Base-by-base conservation (phyloP, 768 basidiomycete species). In the Boletellus ananiceps region DNA sequence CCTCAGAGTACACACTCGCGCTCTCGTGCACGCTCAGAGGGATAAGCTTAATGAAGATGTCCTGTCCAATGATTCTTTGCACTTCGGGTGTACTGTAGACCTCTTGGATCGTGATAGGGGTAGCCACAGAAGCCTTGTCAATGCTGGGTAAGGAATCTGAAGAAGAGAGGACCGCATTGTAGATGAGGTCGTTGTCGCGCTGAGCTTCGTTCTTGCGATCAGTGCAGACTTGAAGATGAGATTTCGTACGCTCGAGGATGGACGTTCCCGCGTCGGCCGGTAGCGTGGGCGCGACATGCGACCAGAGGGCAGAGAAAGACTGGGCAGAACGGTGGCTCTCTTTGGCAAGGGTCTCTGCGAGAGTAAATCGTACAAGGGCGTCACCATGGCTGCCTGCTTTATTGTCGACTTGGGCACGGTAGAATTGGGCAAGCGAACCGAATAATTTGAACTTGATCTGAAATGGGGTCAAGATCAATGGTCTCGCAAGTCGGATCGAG, bases 151-250 rank as follows among this genome's bases (percentile, higher is more conserved):
- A 77, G 0, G 87, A 78, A 33, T 94, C 89, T 2, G 83, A 76
- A 8, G 86, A 71, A 6, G 93, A 90, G 0, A 93, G 69, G 48
- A 94, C 78, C 4, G 91, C 91, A 62, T 98, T 93, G 72, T 99
- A 99, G 56, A 99, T 95, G 44, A 99, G 81, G 63, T 98, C 95
- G 67, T 98, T 98, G 71, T 96, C 93, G 46, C 88, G 83, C 46
- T 80, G 77, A 0, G 88, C 88, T 54, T 92, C 87, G 45, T 68
- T 71, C 62, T 82, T 83, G 51, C 80, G 81, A 56, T 95, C 93
- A 0, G 80, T 73, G 58, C 87, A 86, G 39, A 93, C 72, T 5
- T 86, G 80, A 4, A 84, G 72, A 55, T 94, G 93, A 0, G 84
- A 77, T 65, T 95, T 96, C 8, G 86, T 83, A 44, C 93, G 84